Base-by-base conservation (phyloP, 257 asterid genomes). In the Leptodermis oblonga region DNA sequence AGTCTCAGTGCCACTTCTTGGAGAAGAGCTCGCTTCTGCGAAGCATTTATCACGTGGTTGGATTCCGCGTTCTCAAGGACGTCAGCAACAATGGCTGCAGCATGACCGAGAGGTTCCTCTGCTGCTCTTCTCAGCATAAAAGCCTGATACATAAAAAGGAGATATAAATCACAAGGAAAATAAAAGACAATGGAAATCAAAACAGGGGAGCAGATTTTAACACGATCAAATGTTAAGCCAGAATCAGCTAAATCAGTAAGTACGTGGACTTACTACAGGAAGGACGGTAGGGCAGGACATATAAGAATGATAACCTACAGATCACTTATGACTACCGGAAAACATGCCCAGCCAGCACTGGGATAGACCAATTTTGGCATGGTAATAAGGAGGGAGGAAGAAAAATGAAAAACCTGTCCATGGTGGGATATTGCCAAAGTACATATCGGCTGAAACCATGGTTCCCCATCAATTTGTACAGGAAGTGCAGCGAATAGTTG, bases 31-130 rank as follows among this genome's bases (percentile, higher is more conserved):
- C 97, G 82, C 78, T 90, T 93, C 49, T 93, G 99, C 62, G 92
- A 78, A 61, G 97, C 84, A 61, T 83, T 90, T 28, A 93, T 93
- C 68, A 93, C 92, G 49, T 82, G 87, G 59, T 59, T 85, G 15
- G 97, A 74, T 80, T 93, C 97, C 10, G 99, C 99, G 72, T 82
- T 93, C 80, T 90, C 99, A 26, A 93, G 92, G 46, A 93, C 96
- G 67, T 93, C 96, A 2, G 96, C 80, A 43, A 93, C 83, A 70
- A 93, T 87, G 70, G 99, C 94, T 67, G 99, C 89, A 48, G 98
- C 98, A 69, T 93, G 98, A 48, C 97, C 98, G 30, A 93, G 97
- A 69, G 98, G 97, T 74, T 90, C 97, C 77, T 90, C 98, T 52
- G 94, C 93, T 59, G 98, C 97, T 83, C 97, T 90, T 86, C 84